Percentiles rank a stretch among this genome's conserved stretches.
These are phyloP conservation scores for Leucocoprinus leucothites DNA, from an alignment of 768 basidiomycete genomes.

Conservation along the genomic window DNA sequence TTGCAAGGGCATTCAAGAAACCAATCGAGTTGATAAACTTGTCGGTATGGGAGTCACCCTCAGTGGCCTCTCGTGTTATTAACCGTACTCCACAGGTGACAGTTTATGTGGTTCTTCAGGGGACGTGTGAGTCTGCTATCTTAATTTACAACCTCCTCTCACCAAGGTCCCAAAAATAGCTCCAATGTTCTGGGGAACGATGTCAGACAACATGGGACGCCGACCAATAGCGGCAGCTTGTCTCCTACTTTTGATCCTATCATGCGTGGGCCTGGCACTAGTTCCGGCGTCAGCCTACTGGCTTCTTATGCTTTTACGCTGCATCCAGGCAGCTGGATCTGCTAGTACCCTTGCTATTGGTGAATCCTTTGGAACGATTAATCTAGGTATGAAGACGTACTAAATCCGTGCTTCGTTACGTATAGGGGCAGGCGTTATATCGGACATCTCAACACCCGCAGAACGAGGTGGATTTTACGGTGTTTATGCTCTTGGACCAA, in stretches of 20 bases:
- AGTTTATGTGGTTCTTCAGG: constrained; percentile 73
- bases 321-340: constrained; percentile 75
- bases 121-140: constrained; percentile 39
- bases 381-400: too few relatives aligned
- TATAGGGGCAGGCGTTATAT: constrained; percentile 60
- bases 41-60: constrained; percentile 44
- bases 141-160: not conserved
- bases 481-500: constrained; percentile 60
- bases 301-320: constrained; percentile 77
- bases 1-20: constrained; percentile 60
- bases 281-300: constrained; percentile 62
- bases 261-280: constrained; percentile 61
- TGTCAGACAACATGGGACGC: constrained; percentile 66
- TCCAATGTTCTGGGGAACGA: constrained; percentile 67
- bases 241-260: constrained; percentile 55
- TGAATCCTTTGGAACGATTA: too few relatives aligned
- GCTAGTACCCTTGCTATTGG: constrained; percentile 78
- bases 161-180: constrained; percentile 28
- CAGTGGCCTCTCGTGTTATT: not conserved
- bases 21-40: constrained; percentile 73
- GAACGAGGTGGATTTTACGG: constrained; percentile 79
- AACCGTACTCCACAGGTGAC: constrained; percentile 40
- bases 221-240: constrained; percentile 63
- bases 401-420: too few relatives aligned
- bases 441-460: constrained; percentile 68